These are phyloP conservation scores for Solanum verrucosum DNA, from an alignment of 257 asterid species.

Conservation along the genomic window DNA sequence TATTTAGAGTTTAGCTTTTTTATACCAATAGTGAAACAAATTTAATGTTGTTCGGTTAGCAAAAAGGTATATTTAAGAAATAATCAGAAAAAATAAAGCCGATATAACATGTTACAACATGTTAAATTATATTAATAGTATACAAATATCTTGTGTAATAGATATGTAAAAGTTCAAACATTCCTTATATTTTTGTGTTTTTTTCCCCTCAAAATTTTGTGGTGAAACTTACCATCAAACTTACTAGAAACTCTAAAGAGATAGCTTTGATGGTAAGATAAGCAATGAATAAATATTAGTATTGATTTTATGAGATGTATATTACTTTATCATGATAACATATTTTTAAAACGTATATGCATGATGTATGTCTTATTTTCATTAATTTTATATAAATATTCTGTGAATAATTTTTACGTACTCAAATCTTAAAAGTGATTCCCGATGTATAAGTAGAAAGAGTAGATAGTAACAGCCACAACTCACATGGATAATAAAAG, in stretches of 20 bases:
- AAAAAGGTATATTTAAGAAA: not conserved
- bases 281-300: not conserved
- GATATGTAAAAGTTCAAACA: not conserved
- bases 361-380: not conserved
- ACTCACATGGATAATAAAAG: not conserved
- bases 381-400: not conserved
- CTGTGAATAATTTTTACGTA: not conserved
- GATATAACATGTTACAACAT: fast-evolving
- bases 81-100: fast-evolving
- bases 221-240: not conserved
- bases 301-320: not conserved
- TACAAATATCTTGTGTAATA: not conserved
- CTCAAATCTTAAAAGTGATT: not conserved
- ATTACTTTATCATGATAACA: not conserved
- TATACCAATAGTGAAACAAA: not conserved
- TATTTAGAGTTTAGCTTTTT: not conserved
- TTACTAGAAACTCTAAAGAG: not conserved
- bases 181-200: not conserved
- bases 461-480: not conserved
- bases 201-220: not conserved
- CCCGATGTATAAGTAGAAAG: not conserved
- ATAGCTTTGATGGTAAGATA: not conserved
- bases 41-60: not conserved
- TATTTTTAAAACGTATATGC: not conserved
- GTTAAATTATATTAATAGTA: not conserved